Percentiles rank a stretch among this genome's conserved stretches.
Evolutionary conservation across 352 stramenopile species (phyloP).

Genomic region (Aphanomyces invadans): DNA sequence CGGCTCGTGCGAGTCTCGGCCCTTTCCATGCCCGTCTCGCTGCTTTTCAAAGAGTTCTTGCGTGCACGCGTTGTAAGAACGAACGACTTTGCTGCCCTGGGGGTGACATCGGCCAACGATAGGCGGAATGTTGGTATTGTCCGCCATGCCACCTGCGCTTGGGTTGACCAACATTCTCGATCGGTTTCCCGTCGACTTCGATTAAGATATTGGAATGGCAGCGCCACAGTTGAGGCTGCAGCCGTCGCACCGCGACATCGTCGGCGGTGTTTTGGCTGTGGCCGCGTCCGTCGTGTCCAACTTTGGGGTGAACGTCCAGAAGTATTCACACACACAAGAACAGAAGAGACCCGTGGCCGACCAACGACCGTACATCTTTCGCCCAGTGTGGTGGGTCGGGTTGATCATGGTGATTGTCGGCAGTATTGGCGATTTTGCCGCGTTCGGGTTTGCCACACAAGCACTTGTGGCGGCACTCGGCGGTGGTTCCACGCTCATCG

Average conservation of each 20-base stretch:
- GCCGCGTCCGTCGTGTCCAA: slow-evolving; percentile 80
- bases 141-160: no score
- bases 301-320: slow-evolving; percentile 85
- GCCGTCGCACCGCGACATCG: slow-evolving; percentile 59
- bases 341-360: slow-evolving; percentile 32
- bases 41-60: no score
- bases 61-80: no score
- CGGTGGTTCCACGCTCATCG: slow-evolving; percentile 75
- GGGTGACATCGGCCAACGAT: no score
- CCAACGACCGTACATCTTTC: slow-evolving; percentile 71
- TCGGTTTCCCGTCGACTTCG: neutral
- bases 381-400: slow-evolving; percentile 83
- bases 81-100: no score
- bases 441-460: slow-evolving; percentile 86
- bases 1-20: no score
- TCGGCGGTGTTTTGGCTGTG: slow-evolving; percentile 71
- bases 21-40: no score
- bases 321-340: slow-evolving; percentile 77
- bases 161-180: slow-evolving; percentile 6
- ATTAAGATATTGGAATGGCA: slow-evolving; percentile 10
- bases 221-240: neutral
- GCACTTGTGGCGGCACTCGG: slow-evolving; percentile 81
- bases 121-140: no score
- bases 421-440: slow-evolving; percentile 81
- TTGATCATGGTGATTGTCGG: slow-evolving; percentile 69